Evolutionary conservation across 1,139 yeast species (phyloP).

Genomic region (Hyphopichia wangnamkhiaoensis): DNA sequence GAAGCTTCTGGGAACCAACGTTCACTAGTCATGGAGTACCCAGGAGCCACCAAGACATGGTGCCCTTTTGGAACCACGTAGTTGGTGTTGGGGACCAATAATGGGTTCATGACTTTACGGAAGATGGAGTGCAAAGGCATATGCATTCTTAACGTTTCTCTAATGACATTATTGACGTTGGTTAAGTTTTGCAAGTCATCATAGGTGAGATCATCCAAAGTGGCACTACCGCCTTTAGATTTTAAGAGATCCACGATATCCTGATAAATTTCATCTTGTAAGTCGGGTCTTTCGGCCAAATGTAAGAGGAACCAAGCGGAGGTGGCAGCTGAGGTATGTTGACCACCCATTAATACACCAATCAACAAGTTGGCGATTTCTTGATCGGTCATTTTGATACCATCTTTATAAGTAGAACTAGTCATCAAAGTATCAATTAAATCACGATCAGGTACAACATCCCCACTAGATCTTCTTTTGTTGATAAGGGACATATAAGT

Average conservation of each 20-base stretch:
- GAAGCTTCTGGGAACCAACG: conserved; percentile 75
- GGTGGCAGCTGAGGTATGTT: conserved; percentile 96
- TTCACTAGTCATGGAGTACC: conserved; percentile 79
- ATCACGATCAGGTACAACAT: conserved; percentile 77
- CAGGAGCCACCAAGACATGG: conserved; percentile 90
- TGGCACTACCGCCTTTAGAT: conserved; percentile 41
- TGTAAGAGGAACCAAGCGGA: conserved; percentile 94
- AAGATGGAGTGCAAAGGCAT: conserved; percentile 95
- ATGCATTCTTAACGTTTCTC: conserved; percentile 93
- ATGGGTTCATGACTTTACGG: conserved; percentile 80
- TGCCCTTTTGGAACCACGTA: conserved; percentile 88
- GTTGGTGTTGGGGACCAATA: conserved; percentile 78
- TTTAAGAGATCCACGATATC: conserved; percentile 72
- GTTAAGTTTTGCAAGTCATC: conserved; percentile 85
- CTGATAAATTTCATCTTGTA: conserved; percentile 75
- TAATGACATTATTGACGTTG: conserved; percentile 75
- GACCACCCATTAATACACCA: conserved; percentile 99
- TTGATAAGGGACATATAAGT: conserved; percentile 80
- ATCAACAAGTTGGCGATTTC: conserved; percentile 92
- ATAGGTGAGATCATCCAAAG: conserved; percentile 60
- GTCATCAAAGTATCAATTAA: conserved; percentile 86
- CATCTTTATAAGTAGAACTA: conserved; percentile 86
- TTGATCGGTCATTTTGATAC: conserved; percentile 88
- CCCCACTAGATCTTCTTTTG: conserved; percentile 71
- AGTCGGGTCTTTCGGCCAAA: conserved; percentile 79